Percentiles rank a stretch among this genome's conserved stretches.
Evolutionary conservation across 139 green algal genomes (phyloP).

Genomic region (Chloropicon primus): DNA sequence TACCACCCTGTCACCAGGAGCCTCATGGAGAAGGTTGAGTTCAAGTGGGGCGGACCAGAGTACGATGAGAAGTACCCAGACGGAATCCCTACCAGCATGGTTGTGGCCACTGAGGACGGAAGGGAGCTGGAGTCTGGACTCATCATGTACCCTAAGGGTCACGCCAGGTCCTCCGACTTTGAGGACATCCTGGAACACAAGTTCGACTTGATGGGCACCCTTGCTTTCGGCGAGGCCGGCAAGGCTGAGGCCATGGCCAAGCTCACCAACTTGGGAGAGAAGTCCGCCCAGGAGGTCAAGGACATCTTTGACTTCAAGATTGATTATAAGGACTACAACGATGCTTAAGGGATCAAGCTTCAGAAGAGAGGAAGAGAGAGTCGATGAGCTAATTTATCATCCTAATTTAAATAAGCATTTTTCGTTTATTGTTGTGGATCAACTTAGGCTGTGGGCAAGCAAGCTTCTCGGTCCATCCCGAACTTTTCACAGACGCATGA

Average conservation of each 20-base stretch:
- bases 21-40: conserved; percentile 7
- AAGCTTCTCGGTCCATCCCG: background rate
- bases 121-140: background rate
- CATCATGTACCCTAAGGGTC: conserved; percentile 6
- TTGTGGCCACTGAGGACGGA: background rate
- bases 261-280: background rate
- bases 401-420: too few species aligned
- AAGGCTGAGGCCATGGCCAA: background rate
- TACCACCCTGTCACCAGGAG: background rate
- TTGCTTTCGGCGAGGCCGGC: background rate
- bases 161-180: background rate
- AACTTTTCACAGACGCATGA: background rate
- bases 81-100: conserved; percentile 2
- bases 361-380: too few species aligned
- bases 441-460: too few species aligned
- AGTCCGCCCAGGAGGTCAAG: background rate
- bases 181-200: conserved; percentile 6
- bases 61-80: conserved; percentile 11
- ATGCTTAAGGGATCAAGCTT: too few species aligned
- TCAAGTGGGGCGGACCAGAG: background rate
- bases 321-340: background rate
- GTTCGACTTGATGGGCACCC: background rate
- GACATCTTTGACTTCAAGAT: background rate
- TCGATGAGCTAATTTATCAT: too few species aligned
- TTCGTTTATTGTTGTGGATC: too few species aligned